Base-by-base conservation (phyloP, 148 eudicot genomes). In the Amaranthus cruentus region DNA sequence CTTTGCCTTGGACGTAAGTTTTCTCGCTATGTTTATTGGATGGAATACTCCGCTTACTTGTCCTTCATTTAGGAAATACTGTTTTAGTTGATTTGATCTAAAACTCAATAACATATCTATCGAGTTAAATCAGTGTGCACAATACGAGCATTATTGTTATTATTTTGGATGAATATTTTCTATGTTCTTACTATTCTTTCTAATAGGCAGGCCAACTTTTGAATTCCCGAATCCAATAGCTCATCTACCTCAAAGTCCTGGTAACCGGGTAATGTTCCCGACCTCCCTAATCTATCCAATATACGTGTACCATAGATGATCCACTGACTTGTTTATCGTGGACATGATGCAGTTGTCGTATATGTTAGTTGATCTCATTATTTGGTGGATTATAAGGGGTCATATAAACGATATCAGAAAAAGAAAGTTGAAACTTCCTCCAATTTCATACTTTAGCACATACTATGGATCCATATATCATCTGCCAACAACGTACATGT, bases 1-100 rank as follows among this genome's bases (percentile, higher is more conserved):
- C 99, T 53, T 82, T 91, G 87, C 99, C 99, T 43, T 95, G 97
- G 97, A 95, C 96, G 99, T 95, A 77, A 90, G 99, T 74, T 76
- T 38, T 75, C 62, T 79, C 50, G 18, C 42, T 58, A 57, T 38
- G 61, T 44, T 53, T 18, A 67, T 13, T 49, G 9, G 42, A 6
- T 66, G 6, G 47, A 13, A 55, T 53, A 4, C 15, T 54, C n/a
- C 62, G 14, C 3, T 57, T 55, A 50, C 2, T 53, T 10, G 50
- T 15, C 53, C 46, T 43, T 51, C 46, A 6, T 66, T 56, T 8
- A 21, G 63, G 12, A 18, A 54, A 28, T 28, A 28, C 1, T 28
- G 38, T 28, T 28, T 28, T 28, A 2, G 63, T 11, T 9, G 4
- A 58, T 47, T 47, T 64, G 52, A 46, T 47, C 9, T 28, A 64